These are phyloP conservation scores for Cytospora piceae DNA, from an alignment of 2,329 filamentous ascomycete species.

Conservation along the genomic window DNA sequence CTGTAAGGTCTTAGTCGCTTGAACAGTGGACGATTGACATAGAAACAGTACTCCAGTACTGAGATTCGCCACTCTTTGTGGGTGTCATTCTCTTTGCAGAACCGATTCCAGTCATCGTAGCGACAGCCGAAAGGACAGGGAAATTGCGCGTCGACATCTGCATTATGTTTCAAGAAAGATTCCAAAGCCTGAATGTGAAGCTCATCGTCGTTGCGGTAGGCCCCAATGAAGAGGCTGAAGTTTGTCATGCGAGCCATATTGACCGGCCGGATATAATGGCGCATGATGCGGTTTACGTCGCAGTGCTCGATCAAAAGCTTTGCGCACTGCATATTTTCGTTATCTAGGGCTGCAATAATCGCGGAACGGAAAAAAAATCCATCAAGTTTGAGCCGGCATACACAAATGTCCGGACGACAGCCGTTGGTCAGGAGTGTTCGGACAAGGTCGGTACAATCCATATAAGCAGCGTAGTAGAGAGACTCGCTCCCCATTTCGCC, in stretches of 20 bases:
- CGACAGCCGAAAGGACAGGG: neutral
- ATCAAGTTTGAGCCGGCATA: no score
- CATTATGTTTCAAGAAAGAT: neutral
- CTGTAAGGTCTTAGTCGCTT: neutral
- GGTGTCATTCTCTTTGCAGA: neutral
- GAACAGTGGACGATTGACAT: neutral
- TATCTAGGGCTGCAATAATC: neutral
- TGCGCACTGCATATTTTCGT: neutral
- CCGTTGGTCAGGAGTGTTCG: neutral
- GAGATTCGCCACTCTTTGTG: neutral
- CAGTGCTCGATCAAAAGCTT: conserved; percentile 1
- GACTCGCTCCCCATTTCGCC: neutral
- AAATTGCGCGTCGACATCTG: neutral
- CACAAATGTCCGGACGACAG: neutral
- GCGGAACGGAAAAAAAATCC: neutral
- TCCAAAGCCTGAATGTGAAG: neutral
- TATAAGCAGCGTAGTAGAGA: neutral
- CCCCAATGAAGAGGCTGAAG: neutral
- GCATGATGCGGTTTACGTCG: neutral
- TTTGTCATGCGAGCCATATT: no score
- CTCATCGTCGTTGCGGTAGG: neutral
- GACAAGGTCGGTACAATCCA: neutral
- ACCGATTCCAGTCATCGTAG: neutral
- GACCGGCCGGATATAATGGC: no score
- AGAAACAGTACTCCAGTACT: conserved; percentile 10